Evolutionary conservation across 306 rosid species (phyloP), one percentile per base, ranked within the genome.

Genomic region (Fragaria ananassa): DNA sequence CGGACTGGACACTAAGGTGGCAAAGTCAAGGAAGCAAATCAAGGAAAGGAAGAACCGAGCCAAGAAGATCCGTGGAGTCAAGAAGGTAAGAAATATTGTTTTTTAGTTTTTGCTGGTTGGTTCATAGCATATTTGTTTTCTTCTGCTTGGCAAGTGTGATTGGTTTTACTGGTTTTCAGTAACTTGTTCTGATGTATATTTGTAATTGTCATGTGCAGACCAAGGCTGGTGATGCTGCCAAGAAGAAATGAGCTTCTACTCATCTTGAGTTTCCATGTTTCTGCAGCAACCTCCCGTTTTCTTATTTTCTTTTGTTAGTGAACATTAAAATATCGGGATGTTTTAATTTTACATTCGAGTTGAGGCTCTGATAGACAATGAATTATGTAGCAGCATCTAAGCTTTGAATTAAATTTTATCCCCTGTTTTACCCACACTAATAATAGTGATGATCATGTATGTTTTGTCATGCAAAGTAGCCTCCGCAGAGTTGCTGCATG

Each of bases 11-110:
- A 88, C 92, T 0, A 92, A 88, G 89, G 86, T 90, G 50, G 90
- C 87, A 19, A 92, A 88, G 79, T 88, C 97, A 19, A 90, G 97
- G 81, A 92, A 92, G 56, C 97, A 92, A 74, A 64, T 92, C 81
- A 90, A 92, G 86, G 97, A 92, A 70, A 90, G 96, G 58, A 92
- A 92, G 88, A 90, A 92, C 31, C 79, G 97, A 49, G 87, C 97
- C 1, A 87, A 80, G 88, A 90, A 92, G 86, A 90, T 92, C 74
- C 93, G 96, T 12, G 97, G 96, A 11, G 93, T 92, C 4, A 92
- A 92, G 89, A 92, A 92, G 91, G 97, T 92, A 71, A 72, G 79
- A 35, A 46, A 13, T 18, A 4, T 21, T 8, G 68, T 14, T 25
- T 46, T 11, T 46, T 3, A 1, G 14, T 46, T 46, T 49, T 3